Evolutionary conservation across 129 eudicot genomes (phyloP).

Genomic region (Helianthus tuberosus): DNA sequence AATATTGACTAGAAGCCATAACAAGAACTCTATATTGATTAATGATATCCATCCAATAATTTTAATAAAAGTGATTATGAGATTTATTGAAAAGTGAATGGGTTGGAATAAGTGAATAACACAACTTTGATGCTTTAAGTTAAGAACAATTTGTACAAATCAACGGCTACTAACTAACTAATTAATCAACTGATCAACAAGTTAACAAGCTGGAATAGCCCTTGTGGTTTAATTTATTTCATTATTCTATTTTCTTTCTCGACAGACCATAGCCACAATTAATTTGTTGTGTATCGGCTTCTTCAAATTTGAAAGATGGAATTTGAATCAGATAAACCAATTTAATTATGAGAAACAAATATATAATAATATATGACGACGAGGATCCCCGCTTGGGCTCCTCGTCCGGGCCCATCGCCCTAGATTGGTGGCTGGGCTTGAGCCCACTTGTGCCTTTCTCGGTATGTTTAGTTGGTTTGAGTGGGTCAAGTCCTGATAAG

Average conservation of each 20-base stretch:
- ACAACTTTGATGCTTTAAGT: neutral
- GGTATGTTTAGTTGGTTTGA: too few species aligned
- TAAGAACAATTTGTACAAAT: neutral
- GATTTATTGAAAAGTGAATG: neutral
- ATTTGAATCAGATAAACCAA: too few species aligned
- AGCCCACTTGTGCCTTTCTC: too few species aligned
- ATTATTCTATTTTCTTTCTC: neutral
- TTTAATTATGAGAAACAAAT: too few species aligned
- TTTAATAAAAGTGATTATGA: neutral
- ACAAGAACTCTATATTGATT: neutral
- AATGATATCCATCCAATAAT: neutral
- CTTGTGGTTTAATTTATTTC: slow-evolving; percentile 2
- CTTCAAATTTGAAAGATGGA: too few species aligned
- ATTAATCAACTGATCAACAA: neutral
- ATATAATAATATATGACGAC: too few species aligned
- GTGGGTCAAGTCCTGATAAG: too few species aligned
- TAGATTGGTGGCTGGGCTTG: too few species aligned
- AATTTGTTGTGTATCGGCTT: too few species aligned
- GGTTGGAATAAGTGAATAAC: neutral
- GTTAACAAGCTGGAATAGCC: neutral
- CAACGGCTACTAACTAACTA: neutral
- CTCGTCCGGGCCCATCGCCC: too few species aligned
- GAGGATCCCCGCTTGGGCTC: too few species aligned
- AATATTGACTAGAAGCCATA: neutral
- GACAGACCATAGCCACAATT: too few species aligned